Evolutionary conservation across 208 protist genomes (phyloP), one percentile per base, ranked within the genome.

Genomic region (Trypanosoma boissoni): DNA sequence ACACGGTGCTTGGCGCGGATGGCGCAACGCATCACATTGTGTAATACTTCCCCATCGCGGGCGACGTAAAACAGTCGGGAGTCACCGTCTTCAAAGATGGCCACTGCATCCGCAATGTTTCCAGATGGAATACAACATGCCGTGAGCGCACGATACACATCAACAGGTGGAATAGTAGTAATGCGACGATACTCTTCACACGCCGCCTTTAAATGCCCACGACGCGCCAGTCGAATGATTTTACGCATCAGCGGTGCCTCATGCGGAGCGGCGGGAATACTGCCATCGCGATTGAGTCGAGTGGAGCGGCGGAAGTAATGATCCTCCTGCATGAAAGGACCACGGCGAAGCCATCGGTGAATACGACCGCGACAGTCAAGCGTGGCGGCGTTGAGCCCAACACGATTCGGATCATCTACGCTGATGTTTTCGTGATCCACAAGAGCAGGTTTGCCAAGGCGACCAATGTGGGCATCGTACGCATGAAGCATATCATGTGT

Each of bases 401-500:
- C 85, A 20, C 78, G 80, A 56, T 94, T 94, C 18, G 82, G 77
- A 62, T 96, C 90, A 44, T 91, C 72, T 20, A 84, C 76, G n/a
- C 75, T 80, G 44, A 96, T 86, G 64, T 88, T 87, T 31, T 87
- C 78, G 72, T 96, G 90, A 60, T 96, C 90, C 3, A 96, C 80
- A 32, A 77, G 53, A 12, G 84, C 86, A 2, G 86, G 76, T 60
- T 83, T 88, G 59, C 82, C 77, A 12, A 93, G 64, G 1, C 72
- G 62, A 9, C 85, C 86, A 75, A 94, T 85, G 72, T 89, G 75
- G 0, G 86, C 78, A 61, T 96, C 90, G 61, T 96, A 96, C 29
- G 80, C 88, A 74, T 96, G 90, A 3, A 96, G 53, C 65, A 96
- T 63, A 67, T 96, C 90, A 71, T 96, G 90, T 43, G 90, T 96